These are phyloP conservation scores for Penicillium flavigenum DNA, from an alignment of 495 filamentous ascomycete species.

Conservation along the genomic window DNA sequence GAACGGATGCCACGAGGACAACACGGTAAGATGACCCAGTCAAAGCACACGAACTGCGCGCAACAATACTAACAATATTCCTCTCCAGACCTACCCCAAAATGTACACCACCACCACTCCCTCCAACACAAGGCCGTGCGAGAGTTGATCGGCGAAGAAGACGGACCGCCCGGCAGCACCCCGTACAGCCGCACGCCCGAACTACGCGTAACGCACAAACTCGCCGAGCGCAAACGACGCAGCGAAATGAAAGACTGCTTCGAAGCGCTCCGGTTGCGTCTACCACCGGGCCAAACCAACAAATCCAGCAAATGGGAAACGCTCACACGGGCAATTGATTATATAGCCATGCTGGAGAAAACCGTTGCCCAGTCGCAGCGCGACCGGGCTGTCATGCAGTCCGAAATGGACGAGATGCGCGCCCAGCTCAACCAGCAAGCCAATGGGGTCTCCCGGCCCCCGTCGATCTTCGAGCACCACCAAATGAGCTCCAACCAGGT, in stretches of 20 bases:
- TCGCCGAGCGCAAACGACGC: slow-evolving; percentile 91
- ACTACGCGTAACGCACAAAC: slow-evolving; percentile 90
- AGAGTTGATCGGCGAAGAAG: slow-evolving; percentile 62
- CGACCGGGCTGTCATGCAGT: slow-evolving; percentile 53
- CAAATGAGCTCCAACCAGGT: slow-evolving; percentile 36
- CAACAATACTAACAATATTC: slow-evolving; percentile 15
- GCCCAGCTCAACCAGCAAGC: slow-evolving; percentile 50
- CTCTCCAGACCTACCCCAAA: slow-evolving; percentile 44
- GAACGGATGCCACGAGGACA: slow-evolving; percentile 72
- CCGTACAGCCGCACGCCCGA: slow-evolving; percentile 95
- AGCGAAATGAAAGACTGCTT: slow-evolving; percentile 99
- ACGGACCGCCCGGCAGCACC: slow-evolving; percentile 54
- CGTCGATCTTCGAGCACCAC: slow-evolving; percentile 44
- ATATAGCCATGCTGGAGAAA: slow-evolving; percentile 42
- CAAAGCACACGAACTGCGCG: background rate
- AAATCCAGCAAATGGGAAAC: slow-evolving; percentile 99
- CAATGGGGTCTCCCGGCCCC: slow-evolving; percentile 44
- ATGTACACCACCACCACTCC: slow-evolving; percentile 72
- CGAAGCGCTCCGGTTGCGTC: slow-evolving; percentile 75
- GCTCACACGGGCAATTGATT: slow-evolving; percentile 60
- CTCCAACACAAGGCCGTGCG: slow-evolving; percentile 73
- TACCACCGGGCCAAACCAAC: slow-evolving; percentile 82
- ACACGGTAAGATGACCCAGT: slow-evolving; percentile 43
- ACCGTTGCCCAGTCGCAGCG: slow-evolving; percentile 30
- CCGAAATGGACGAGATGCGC: slow-evolving; percentile 51